Base-by-base conservation (phyloP, 345 rosid genomes). In the Corymbia maculata region DNA sequence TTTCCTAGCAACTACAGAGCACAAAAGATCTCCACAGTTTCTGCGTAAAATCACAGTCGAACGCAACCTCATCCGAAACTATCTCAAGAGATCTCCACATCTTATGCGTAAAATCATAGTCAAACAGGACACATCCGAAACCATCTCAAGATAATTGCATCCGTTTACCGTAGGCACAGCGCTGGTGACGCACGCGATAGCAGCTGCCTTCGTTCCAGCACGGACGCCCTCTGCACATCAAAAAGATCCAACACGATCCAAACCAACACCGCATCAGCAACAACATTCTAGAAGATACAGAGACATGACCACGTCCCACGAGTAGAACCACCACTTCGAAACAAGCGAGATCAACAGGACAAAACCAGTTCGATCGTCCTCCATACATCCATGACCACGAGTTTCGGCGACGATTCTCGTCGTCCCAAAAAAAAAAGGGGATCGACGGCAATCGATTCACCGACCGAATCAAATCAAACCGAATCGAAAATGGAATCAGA, bases 191-290 rank as follows among this genome's bases (percentile, higher is more conserved):
- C 88, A 87, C 4, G 92, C 80, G 19, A 94, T 47, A 26, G 91
- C 92, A 87, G 95, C 97, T 10, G 96, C 95, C 90, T 94, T 95
- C n/a, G 86, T 19, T 88, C 96, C 96, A 26, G 95, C 96, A 50
- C 92, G 92, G 85, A 89, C 93, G 64, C 96, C 96, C 70, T 94
- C 98, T 94, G 94, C 91, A 88, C 59, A 87, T 86, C 42, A 36
- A 53, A 61, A 61, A 47, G 26, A 42, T 6, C 36, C 42, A 49
- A 15, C 50, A 50, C 64, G 42, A 28, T 51, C 36, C 45, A 13
- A 49, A 36, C 28, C 44, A 42, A 11, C 68, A 79, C 42, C 45
- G n/a, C 26, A 51, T 87, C 14, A 42, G 84, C 28, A 10, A 19
- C 14, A 1, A 36, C 45, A 66, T 28, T 22, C 59, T 7, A 51